Percentiles rank a stretch among this genome's conserved stretches.
These are phyloP conservation scores for Filosporella fistucella DNA, from an alignment of 495 filamentous ascomycete species.

Conservation along the genomic window DNA sequence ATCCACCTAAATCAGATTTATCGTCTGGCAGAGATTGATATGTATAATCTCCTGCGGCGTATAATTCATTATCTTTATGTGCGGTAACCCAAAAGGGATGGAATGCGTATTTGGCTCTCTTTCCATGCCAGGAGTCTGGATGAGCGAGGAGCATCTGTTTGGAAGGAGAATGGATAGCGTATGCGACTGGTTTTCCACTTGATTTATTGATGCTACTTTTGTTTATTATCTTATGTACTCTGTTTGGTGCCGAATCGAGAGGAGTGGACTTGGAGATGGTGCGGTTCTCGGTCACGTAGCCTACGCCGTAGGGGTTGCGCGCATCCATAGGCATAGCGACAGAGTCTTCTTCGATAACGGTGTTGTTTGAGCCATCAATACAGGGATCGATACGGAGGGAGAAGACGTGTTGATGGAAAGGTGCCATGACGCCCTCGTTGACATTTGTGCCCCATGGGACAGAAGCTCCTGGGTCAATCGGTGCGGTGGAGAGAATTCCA, in stretches of 20 bases:
- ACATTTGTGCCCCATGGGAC: conserved; percentile 66
- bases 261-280: conserved; percentile 42
- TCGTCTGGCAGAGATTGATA: conserved; percentile 38
- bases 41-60: conserved; percentile 37
- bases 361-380: conserved; percentile 58
- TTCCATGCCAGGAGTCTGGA: conserved; percentile 28
- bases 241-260: conserved; percentile 51
- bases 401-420: conserved; percentile 71
- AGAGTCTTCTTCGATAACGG: conserved; percentile 46
- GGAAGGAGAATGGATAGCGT: conserved; percentile 28
- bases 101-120: conserved; percentile 32
- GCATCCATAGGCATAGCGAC: conserved; percentile 16
- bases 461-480: conserved; percentile 65
- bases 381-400: conserved; percentile 64
- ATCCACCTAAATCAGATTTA: conserved; percentile 15
- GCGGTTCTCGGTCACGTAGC: conserved; percentile 14
- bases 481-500: conserved; percentile 67
- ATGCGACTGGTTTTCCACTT: conserved; percentile 44
- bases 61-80: conserved; percentile 32
- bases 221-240: conserved; percentile 78
- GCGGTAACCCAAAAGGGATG: conserved; percentile 37
- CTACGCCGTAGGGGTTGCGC: conserved; percentile 13
- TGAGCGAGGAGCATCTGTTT: conserved; percentile 33
- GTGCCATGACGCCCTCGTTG: conserved; percentile 39
- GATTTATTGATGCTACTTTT: conserved; percentile 56